Percentiles rank a stretch among this genome's conserved stretches.
Evolutionary conservation across 805 yeast species (phyloP).

Genomic region (Cyberlindnera amylophila): DNA sequence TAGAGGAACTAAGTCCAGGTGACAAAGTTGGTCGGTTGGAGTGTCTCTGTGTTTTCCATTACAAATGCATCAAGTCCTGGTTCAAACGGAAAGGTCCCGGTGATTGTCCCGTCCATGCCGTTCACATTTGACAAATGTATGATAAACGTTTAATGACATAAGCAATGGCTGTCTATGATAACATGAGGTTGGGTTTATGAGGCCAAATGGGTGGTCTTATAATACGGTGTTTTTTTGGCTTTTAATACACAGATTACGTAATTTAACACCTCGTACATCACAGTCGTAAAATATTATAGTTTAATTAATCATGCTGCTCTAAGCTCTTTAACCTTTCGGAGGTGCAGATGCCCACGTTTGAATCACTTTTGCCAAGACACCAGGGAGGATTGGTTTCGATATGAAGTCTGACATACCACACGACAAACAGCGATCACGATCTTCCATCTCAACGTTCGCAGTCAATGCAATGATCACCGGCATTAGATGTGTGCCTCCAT

Average conservation of each 20-base stretch:
- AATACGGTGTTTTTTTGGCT: no score
- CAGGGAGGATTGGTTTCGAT: constrained; percentile 50
- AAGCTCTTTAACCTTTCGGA: no score
- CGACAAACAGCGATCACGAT: constrained; percentile 41
- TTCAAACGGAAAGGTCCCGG: constrained; percentile 80
- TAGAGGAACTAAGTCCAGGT: constrained; percentile 82
- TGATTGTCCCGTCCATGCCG: constrained; percentile 80
- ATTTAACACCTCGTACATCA: neutral
- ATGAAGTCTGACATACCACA: constrained; percentile 52
- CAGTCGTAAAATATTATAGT: neutral
- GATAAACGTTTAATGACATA: no score
- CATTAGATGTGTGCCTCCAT: constrained; percentile 54
- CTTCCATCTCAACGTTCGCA: constrained; percentile 65
- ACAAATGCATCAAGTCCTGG: constrained; percentile 89
- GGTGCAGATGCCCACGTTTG: neutral
- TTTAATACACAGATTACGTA: no score
- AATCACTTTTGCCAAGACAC: constrained; percentile 30
- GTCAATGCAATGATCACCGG: constrained; percentile 96
- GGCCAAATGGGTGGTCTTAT: no score
- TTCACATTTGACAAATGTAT: constrained; percentile 34
- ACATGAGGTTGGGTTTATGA: no score
- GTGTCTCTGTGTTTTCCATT: constrained; percentile 92
- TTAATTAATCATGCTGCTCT: no score
- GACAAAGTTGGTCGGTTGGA: constrained; percentile 89
- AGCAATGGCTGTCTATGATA: no score